Percentiles rank a stretch among this genome's conserved stretches.
phyloP scores from a whole-genome alignment of 1,284 basidiomycete genomes.

The Ganoderma leucocontextum region DNA sequence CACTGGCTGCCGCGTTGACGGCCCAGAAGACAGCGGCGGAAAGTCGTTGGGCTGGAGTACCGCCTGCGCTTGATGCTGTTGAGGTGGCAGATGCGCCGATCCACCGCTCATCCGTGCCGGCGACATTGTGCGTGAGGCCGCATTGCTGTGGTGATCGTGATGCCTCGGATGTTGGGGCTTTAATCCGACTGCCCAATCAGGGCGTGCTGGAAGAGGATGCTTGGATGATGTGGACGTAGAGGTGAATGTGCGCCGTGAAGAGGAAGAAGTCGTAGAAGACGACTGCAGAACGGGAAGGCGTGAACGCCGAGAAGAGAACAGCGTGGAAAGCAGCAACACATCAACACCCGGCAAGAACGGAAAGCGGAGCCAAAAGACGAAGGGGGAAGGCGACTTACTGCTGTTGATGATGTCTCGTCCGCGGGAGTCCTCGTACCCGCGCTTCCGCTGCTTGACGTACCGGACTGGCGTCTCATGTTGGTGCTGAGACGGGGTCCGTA shows the following conservation, averaged over 20 bases:
- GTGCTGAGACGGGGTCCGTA: conserved; percentile 70
- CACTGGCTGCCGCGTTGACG: conserved; percentile 58
- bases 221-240: conserved; percentile 72
- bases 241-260: conserved; percentile 76
- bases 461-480: conserved; percentile 53
- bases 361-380: conserved; percentile 24
- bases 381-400: conserved; percentile 58
- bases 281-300: conserved; percentile 48
- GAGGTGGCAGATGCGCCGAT: conserved; percentile 29
- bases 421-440: conserved; percentile 67
- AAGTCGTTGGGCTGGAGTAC: conserved; percentile 72
- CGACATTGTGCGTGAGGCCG: conserved; percentile 49
- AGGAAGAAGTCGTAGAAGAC: conserved; percentile 80
- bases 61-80: conserved; percentile 48
- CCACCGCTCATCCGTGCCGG: conserved; percentile 47
- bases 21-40: conserved; percentile 65
- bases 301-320: conserved; percentile 19
- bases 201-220: conserved; percentile 80
- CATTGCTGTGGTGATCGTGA: conserved; percentile 50
- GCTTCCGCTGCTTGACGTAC: conserved; percentile 59
- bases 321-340: conserved; percentile 26
- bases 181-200: conserved; percentile 86
- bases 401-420: conserved; percentile 77
- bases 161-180: conserved; percentile 64
- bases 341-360: conserved; percentile 25